Evolutionary conservation across 1,284 basidiomycete species (phyloP).

Genomic region (Cutaneotrichosporon sp.): DNA sequence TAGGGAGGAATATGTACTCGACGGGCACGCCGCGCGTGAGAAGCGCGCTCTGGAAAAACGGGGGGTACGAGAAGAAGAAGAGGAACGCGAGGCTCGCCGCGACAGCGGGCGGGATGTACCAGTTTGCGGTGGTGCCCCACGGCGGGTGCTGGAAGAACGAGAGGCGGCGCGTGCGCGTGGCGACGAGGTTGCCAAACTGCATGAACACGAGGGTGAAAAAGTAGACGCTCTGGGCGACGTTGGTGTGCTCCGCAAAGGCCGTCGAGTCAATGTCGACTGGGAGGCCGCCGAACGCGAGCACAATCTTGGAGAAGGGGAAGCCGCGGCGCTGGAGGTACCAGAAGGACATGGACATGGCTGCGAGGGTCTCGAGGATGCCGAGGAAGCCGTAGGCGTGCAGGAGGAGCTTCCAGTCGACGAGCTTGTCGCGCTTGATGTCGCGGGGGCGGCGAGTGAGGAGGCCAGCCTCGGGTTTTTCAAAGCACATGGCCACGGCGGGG

Average conservation of each 20-base stretch:
- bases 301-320: constrained; percentile 61
- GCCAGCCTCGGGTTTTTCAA: constrained; percentile 63
- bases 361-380: constrained; percentile 61
- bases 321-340: constrained; percentile 60
- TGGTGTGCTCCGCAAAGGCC: constrained; percentile 54
- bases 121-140: constrained; percentile 46
- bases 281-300: constrained; percentile 59
- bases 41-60: constrained; percentile 62
- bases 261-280: constrained; percentile 46
- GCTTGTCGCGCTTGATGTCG: constrained; percentile 59
- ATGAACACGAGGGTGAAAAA: constrained; percentile 68
- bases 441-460: constrained; percentile 65
- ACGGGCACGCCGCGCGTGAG: constrained; percentile 59
- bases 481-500: constrained; percentile 61
- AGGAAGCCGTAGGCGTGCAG: constrained; percentile 68
- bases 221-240: constrained; percentile 58
- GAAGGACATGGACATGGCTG: constrained; percentile 58
- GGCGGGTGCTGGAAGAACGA: constrained; percentile 59
- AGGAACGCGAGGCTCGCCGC: constrained; percentile 56
- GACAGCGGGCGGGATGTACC: constrained; percentile 59
- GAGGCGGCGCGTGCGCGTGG: constrained; percentile 59
- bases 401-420: constrained; percentile 59
- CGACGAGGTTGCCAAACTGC: constrained; percentile 65
- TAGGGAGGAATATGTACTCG: constrained; percentile 59
- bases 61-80: constrained; percentile 62